Conservation (phyloP, 352 stramenopile species). For the Globisporangium barbulae region DNA sequence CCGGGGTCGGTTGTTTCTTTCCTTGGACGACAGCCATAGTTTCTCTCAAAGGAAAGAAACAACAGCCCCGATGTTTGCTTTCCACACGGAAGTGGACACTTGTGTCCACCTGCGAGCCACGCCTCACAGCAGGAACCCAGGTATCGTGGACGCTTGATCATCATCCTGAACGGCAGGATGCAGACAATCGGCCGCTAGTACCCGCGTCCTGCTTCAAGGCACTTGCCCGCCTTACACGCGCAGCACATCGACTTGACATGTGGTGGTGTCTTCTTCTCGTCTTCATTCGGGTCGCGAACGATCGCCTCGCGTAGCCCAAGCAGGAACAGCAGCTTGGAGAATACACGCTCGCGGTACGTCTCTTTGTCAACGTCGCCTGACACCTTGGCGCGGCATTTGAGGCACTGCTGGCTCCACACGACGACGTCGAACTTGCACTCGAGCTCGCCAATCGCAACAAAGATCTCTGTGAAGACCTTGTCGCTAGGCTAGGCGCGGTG, state of each 20-base stretch:
- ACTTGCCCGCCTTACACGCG: constrained; percentile 24
- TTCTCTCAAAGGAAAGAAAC: neutral
- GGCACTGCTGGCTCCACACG: constrained; percentile 26
- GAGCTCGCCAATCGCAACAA: constrained; percentile 6
- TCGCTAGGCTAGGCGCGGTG: constrained; percentile 14
- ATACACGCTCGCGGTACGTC: constrained; percentile 21
- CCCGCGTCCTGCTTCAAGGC: constrained; percentile 2
- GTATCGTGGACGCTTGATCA: neutral
- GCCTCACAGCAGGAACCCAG: neutral
- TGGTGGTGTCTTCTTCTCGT: constrained; percentile 18
- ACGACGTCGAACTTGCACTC: constrained; percentile 20
- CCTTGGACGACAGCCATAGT: neutral
- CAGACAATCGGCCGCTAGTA: neutral
- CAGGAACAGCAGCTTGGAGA: constrained; percentile 24
- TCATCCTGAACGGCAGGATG: neutral
- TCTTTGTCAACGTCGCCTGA: constrained; percentile 16
- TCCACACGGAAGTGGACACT: neutral
- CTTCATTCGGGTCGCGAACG: neutral
- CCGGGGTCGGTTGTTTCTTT: neutral
- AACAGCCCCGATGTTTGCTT: neutral
- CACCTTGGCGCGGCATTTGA: constrained; percentile 15
- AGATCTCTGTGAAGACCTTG: constrained; percentile 25
- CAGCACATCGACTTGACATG: constrained; percentile 22
- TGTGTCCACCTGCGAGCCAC: neutral
- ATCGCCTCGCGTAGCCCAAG: constrained; percentile 15